Conservation (phyloP, 257 asterid species). For the Jasminum sambac region DNA sequence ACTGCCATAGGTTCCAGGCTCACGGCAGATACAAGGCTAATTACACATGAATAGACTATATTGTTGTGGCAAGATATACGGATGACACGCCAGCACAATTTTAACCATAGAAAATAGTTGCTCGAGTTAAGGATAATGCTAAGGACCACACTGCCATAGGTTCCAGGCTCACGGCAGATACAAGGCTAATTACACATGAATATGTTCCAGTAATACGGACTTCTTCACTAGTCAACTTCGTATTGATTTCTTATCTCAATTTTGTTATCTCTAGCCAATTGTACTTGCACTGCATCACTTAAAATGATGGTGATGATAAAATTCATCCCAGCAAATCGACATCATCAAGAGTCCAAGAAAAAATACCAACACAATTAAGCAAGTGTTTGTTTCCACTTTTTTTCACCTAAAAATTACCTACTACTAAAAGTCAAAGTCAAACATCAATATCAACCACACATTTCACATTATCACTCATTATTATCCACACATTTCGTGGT, state of each 20-base stretch:
- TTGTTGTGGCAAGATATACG: neutral
- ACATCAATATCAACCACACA: too few relatives aligned
- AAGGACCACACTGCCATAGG: neutral
- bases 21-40: neutral
- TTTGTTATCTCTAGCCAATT: neutral
- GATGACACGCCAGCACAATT: neutral
- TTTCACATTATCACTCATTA: too few relatives aligned
- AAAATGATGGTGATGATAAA: neutral
- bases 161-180: neutral
- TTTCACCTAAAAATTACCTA: too few relatives aligned
- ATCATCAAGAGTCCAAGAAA: neutral
- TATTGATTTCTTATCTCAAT: neutral
- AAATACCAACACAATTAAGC: neutral
- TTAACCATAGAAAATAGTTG: neutral
- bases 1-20: neutral
- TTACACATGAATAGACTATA: neutral
- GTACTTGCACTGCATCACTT: neutral
- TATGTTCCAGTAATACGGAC: neutral
- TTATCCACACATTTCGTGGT: too few relatives aligned
- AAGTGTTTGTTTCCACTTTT: too few relatives aligned
- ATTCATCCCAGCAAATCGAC: neutral
- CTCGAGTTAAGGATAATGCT: neutral
- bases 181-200: neutral
- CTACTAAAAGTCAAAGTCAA: too few relatives aligned
- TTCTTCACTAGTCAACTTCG: neutral